Base-by-base conservation (phyloP, 75 land plant species). In the Pinus albicaulis region DNA sequence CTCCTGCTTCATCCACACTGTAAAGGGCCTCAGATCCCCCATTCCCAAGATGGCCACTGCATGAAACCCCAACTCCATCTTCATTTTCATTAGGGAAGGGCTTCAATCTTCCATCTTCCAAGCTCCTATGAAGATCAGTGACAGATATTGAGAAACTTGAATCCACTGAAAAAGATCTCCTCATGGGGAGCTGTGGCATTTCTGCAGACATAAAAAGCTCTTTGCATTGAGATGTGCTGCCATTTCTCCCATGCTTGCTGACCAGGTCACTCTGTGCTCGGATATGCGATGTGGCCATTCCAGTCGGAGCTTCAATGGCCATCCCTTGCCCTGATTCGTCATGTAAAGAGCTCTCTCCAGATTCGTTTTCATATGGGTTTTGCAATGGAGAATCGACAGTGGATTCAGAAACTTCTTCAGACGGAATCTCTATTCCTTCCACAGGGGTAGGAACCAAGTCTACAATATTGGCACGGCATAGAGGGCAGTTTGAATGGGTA, bases 401-500 rank as follows among this genome's bases (percentile, higher is more conserved):
- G 3, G 24, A 41, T 17, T 38, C 71, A 68, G 71, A 68, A 68
- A 20, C n/a, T 38, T 68, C 71, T 68, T 68, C 71, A 41, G 12
- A 10, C 52, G 52, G 52, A 48, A 48, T 48, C 52, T 48, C 52
- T 10, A 48, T 1, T 48, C 8, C 52, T 48, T 48, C 52, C 52
- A 48, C 52, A 48, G 52, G 52, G 52, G 52, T 1, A 8, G 52
- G 2, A 48, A 48, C 52, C 61, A 59, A 59, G 61, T n/a, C 61
- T 19, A 69, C 56, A 70, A 82, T 71, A 62, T 59, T 59, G 55
- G 82, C 76, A 25, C 86, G 65, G 59, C 86, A 84, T n/a, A 82
- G 74, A 34, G 86, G 86, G 72, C 86, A 82, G n/a, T 79, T 77
- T 38, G 86, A 71, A 59, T 84, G 85, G 25, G 85, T 72, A 36